Evolutionary conservation across 164 flowering plant species (phyloP), one percentile per base, ranked within the genome.

Genomic region (Nymphaea thermarum): DNA sequence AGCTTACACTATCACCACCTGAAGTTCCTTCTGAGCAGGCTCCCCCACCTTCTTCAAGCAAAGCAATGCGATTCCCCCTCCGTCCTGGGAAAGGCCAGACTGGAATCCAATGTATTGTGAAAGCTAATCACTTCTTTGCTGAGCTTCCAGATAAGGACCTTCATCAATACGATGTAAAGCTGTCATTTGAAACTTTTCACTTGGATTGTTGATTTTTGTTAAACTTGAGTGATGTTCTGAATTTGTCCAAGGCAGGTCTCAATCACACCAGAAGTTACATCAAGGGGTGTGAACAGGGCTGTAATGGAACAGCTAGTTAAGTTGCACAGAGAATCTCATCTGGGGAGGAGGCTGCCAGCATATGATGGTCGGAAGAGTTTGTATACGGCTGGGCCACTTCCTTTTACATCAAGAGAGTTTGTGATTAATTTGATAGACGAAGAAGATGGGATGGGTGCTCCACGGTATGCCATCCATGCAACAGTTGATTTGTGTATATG

Each of bases 301-400:
- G 94, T 95, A 16, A 90, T 95, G 85, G 80, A 71, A 42, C 84
- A 84, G 72, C 84, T 95, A 55, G 98, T 95, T 44, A 80, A 67
- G 12, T 61, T 82, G 45, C 86, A 92, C 43, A 66, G 72, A 44
- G 93, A 83, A 2, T 90, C 99, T 3, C 96, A 88, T 79, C 89
- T 95, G 69, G 99, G 96, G 44, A 85, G 63, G 67, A 73, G 98
- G 41, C 91, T 91, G 70, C 99, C 99, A 47, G 99, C 92, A 61
- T 94, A 94, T 82, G 99, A 94, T 86, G 99, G 99, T 0, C 76
- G 96, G 44, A 95, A 92, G 80, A 86, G 96, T 80, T 82, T 95
- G 3, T 95, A 92, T 66, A 95, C 99, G 60, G 99, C 99, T 60
- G 98, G 99, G 2, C 89, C 97, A 2, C 84, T 95, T 5, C 99